These are phyloP conservation scores for Pyricularia pennisetigena DNA, from an alignment of 2,329 filamentous ascomycete genomes.

Conservation along the genomic window DNA sequence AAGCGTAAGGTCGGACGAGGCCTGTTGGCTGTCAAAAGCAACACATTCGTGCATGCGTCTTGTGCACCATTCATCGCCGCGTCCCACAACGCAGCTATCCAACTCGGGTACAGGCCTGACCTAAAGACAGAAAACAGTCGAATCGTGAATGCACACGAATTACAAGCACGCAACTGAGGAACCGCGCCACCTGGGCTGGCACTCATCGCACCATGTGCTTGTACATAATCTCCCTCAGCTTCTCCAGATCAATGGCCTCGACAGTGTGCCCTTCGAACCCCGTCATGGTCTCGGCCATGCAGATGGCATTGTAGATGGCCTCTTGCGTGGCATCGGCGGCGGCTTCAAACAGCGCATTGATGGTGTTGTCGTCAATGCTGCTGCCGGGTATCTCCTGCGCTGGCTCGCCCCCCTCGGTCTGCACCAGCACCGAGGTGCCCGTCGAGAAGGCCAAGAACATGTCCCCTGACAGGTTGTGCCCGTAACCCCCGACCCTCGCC, in stretches of 20 bases:
- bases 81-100: not conserved
- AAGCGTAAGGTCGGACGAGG: not conserved
- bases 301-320: conserved; percentile 54
- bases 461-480: conserved; percentile 53
- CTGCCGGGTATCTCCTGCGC: not conserved
- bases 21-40: not conserved
- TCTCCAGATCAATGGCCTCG: conserved; percentile 5
- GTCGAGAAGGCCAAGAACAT: conserved; percentile 61
- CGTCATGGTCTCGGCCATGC: conserved; percentile 48
- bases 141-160: not conserved
- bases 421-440: conserved; percentile 36
- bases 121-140: not conserved
- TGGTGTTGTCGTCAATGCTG: conserved; percentile 42
- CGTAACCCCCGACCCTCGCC: conserved; percentile 49
- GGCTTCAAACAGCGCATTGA: conserved; percentile 53
- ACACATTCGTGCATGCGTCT: not conserved
- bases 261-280: conserved; percentile 33
- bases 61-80: not conserved
- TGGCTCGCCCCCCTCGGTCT: conserved; percentile 10
- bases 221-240: conserved; percentile 13
- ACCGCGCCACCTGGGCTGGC: not conserved
- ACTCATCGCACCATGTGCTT: conserved; percentile 7
- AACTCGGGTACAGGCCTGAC: not conserved
- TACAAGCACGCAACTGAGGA: not conserved
- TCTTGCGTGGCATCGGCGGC: conserved; percentile 55